These are phyloP conservation scores for Tirmania nivea DNA, from an alignment of 495 filamentous ascomycete genomes.

Conservation along the genomic window DNA sequence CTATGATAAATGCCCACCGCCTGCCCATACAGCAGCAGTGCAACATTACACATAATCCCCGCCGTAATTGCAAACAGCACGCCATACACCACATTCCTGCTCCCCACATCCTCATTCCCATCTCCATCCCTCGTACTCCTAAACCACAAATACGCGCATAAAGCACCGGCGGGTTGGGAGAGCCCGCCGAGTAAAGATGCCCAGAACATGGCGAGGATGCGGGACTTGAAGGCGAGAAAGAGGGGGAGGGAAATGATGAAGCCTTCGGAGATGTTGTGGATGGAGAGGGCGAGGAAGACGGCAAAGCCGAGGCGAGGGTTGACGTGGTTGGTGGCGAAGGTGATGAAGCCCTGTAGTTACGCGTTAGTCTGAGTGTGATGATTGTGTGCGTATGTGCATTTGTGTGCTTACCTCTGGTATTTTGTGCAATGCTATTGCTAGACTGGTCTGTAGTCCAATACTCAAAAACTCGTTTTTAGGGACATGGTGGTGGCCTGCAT, in stretches of 20 bases:
- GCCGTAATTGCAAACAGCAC: constrained; percentile 75
- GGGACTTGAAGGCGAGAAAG: constrained; percentile 62
- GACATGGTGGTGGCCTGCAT: constrained; percentile 67
- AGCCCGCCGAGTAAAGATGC: constrained; percentile 63
- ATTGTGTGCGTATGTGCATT: neutral
- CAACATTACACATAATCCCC: constrained; percentile 87
- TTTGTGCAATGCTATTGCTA: constrained; percentile 91
- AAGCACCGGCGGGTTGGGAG: constrained; percentile 70
- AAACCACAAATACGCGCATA: constrained; percentile 66
- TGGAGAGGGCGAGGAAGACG: constrained; percentile 85
- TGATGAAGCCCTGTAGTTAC: constrained; percentile 54
- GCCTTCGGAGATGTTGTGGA: constrained; percentile 94
- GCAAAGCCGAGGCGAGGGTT: constrained; percentile 68
- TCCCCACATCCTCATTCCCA: constrained; percentile 26
- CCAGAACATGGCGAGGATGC: constrained; percentile 63
- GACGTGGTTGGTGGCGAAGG: constrained; percentile 92
- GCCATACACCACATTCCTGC: constrained; percentile 52
- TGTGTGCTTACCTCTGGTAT: constrained; percentile 41
- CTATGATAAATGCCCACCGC: constrained; percentile 63
- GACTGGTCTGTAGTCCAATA: constrained; percentile 77
- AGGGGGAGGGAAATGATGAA: constrained; percentile 84
- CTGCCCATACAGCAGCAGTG: constrained; percentile 72
- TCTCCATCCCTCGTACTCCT: constrained; percentile 12
- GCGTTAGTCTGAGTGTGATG: neutral
- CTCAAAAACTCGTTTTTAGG: constrained; percentile 80